phyloP scores from a whole-genome alignment of 805 yeast species.

The Priceomyces castillae region DNA sequence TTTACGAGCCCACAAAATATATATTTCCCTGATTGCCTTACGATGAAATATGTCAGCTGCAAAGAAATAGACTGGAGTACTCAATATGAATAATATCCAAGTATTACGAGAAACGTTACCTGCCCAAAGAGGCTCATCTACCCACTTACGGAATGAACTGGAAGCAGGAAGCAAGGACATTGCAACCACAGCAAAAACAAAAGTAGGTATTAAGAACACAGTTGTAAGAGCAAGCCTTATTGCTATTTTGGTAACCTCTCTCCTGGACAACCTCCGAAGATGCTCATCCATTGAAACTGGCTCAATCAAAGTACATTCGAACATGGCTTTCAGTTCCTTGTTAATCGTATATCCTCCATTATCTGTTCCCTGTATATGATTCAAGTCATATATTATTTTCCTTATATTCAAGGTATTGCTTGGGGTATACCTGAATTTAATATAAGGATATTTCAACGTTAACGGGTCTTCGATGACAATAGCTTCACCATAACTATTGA shows the following conservation, averaged over 20 bases:
- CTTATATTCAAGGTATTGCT: conserved; percentile 51
- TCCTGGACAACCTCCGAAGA: conserved; percentile 45
- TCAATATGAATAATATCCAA: conserved; percentile 63
- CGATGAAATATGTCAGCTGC: conserved; percentile 71
- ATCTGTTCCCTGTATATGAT: conserved; percentile 37
- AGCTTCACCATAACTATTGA: conserved; percentile 54
- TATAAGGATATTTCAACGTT: conserved; percentile 52
- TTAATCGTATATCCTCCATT: conserved; percentile 18
- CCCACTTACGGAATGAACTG: conserved; percentile 48
- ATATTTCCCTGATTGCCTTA: conserved; percentile 61
- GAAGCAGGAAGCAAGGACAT: conserved; percentile 54
- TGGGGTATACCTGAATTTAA: conserved; percentile 66
- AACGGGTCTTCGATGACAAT: conserved; percentile 55
- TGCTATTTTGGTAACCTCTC: conserved; percentile 47
- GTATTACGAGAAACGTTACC: conserved; percentile 59
- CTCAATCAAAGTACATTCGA: conserved; percentile 53
- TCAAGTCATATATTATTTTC: conserved; percentile 48
- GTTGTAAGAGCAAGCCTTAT: conserved; percentile 49
- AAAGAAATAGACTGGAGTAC: conserved; percentile 73
- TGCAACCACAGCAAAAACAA: conserved; percentile 64
- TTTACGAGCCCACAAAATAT: conserved; percentile 54
- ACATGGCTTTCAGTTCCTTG: conserved; percentile 24
- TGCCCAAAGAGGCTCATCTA: conserved; percentile 59
- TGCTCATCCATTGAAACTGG: conserved; percentile 64
- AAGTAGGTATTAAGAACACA: conserved; percentile 62